Evolutionary conservation across 1,139 yeast species (phyloP), one percentile per base, ranked within the genome.

Genomic region (Magnusiomyces suaveolens): DNA sequence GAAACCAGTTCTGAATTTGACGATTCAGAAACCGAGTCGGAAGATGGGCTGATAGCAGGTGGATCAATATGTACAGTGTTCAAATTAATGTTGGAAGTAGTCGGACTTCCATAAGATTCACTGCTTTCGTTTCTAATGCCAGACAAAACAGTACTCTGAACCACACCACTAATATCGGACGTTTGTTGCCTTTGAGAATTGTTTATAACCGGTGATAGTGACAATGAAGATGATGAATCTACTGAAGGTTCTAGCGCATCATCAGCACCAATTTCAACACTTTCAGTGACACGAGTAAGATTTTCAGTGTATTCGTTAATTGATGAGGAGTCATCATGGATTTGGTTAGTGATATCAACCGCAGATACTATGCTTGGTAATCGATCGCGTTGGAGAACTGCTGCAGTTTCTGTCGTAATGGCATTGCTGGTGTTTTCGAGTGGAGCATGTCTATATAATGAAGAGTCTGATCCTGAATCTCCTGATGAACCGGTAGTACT

Each of bases 311-410:
- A 23, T 6, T 6, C 6, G 46, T 21, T 43, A 6, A 43, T 3
- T 25, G 46, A 21, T 20, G 46, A 23, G 4, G 16, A 8, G 20
- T 47, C 50, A 12, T 32, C 33, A 20, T 32, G 23, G 18, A 16
- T 8, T n/a, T 48, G 51, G 38, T 48, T 46, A 12, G 38, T 46
- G n/a, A 48, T 48, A 24, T 48, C 51, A 21, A 48, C 51, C 20
- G 36, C 12, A 2, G 51, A 48, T 3, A 48, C 51, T 2, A 46
- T 48, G 24, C 46, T 48, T 14, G 26, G 16, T 16, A 38, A n/a
- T 23, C 46, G 2, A 2, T 23, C 33, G 14, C 46, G 44, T 24
- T 6, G 20, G 3, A 26, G 3, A n/a, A 29, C 10, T 46, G 33
- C 20, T 44, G 20, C 14, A 12, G 16, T 12, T 26, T 6, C 10